Conservation (phyloP, 768 basidiomycete genomes). For the Phlegmacium glaucopus region DNA sequence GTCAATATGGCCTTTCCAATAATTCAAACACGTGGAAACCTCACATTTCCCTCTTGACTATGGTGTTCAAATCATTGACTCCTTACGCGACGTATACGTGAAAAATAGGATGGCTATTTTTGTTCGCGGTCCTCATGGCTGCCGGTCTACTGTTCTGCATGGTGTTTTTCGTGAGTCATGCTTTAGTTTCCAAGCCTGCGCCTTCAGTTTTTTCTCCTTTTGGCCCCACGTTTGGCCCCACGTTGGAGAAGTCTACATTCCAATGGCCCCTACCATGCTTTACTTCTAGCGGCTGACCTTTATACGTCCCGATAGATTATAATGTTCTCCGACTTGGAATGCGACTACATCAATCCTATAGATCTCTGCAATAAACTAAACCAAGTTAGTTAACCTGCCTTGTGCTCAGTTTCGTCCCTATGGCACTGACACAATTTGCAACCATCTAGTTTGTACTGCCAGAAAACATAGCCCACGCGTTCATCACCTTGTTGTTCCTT, state of each 20-base stretch:
- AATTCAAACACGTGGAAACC: conserved; percentile 1
- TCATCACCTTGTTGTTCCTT: conserved; percentile 89
- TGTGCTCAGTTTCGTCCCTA: not conserved
- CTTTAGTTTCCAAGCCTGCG: not conserved
- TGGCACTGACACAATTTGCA: not conserved
- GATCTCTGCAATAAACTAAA: conserved; percentile 99
- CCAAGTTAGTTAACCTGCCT: conserved; percentile 54
- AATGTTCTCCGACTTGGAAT: conserved; percentile 99
- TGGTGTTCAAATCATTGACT: not conserved
- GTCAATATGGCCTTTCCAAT: not conserved
- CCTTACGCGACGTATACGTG: conserved; percentile 3
- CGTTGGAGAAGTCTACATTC: too few relatives aligned
- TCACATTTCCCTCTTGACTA: not conserved
- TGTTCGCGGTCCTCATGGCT: conserved; percentile 94
- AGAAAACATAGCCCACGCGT: conserved; percentile 93
- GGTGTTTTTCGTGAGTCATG: conserved; percentile 92
- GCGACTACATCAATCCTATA: conserved; percentile 99
- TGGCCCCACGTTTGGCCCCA: too few relatives aligned
- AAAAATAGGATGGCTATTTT: conserved; percentile 88
- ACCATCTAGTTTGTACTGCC: conserved; percentile 85
- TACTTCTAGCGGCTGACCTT: conserved; percentile 4
- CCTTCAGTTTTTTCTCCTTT: not conserved
- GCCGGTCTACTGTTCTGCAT: conserved; percentile 95
- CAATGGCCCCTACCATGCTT: too few relatives aligned
- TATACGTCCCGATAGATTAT: conserved; percentile 67